Conservation (phyloP, 306 rosid genomes). For the Cucumis hystrix region DNA sequence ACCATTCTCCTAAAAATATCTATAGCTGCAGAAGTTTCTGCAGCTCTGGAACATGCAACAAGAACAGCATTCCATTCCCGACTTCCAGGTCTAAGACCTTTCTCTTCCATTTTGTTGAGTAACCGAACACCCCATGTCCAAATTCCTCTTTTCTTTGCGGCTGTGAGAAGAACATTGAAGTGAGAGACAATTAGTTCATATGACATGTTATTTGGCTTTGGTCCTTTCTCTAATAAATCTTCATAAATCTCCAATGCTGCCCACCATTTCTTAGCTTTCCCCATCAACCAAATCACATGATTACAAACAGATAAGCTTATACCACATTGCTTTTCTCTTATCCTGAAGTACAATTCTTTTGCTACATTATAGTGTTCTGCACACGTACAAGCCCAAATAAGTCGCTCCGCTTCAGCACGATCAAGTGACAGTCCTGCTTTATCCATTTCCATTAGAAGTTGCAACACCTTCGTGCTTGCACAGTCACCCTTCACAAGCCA, state of each 20-base stretch:
- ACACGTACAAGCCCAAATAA: conserved; percentile 90
- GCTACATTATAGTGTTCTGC: conserved; percentile 60
- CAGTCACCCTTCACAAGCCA: conserved; percentile 58
- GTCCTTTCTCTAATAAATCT: conserved; percentile 88
- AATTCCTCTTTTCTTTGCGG: conserved; percentile 59
- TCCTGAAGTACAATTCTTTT: conserved; percentile 62
- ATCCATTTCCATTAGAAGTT: conserved; percentile 58
- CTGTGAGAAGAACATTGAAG: conserved; percentile 62
- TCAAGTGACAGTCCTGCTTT: conserved; percentile 47
- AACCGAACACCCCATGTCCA: conserved; percentile 94
- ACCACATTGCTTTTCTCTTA: conserved; percentile 42
- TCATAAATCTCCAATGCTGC: conserved; percentile 86
- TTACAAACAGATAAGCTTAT: conserved; percentile 81
- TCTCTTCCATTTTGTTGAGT: conserved; percentile 95
- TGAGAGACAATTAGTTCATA: conserved; percentile 69
- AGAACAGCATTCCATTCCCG: conserved; percentile 91
- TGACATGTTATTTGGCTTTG: conserved; percentile 77
- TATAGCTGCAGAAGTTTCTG: conserved; percentile 73
- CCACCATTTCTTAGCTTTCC: conserved; percentile 97
- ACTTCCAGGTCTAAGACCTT: conserved; percentile 80
- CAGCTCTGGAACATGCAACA: conserved; percentile 86
- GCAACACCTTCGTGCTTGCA: conserved; percentile 41
- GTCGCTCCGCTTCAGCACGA: conserved; percentile 51
- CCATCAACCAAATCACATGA: conserved; percentile 91
- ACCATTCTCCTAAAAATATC: conserved; percentile 81